phyloP scores from a whole-genome alignment of 345 rosid genomes.

The Syzygium aromaticum region DNA sequence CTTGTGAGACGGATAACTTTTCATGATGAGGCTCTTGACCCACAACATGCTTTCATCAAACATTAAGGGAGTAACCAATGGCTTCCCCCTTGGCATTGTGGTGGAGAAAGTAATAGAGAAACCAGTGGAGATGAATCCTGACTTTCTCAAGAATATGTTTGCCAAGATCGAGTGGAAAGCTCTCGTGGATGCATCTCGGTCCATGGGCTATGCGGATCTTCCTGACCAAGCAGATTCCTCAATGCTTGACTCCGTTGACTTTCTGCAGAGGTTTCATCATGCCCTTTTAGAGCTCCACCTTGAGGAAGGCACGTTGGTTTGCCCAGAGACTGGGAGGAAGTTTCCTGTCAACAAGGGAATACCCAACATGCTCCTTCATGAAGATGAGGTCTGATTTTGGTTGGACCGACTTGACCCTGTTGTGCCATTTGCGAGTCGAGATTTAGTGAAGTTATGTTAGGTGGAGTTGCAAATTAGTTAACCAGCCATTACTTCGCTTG shows the following conservation, averaged over 20 bases:
- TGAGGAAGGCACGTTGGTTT: slow-evolving; percentile 85
- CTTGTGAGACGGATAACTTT: not conserved
- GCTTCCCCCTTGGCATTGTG: slow-evolving; percentile 73
- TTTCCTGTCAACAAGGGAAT: slow-evolving; percentile 47
- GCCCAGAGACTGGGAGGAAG: slow-evolving; percentile 64
- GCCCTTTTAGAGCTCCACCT: slow-evolving; percentile 82
- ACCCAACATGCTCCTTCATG: slow-evolving; percentile 96
- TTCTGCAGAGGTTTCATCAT: slow-evolving; percentile 67
- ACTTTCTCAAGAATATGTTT: slow-evolving; percentile 63
- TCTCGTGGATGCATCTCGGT: slow-evolving; percentile 48
- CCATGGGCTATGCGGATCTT: slow-evolving; percentile 62
- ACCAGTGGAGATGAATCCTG: slow-evolving; percentile 64
- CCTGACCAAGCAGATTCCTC: slow-evolving; percentile 48
- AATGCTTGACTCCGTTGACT: slow-evolving; percentile 57
- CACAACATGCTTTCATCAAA: slow-evolving; percentile 91
- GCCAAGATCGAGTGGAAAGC: slow-evolving; percentile 81
- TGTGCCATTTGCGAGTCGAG: not conserved
- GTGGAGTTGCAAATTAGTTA: not conserved
- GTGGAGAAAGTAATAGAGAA: slow-evolving; percentile 52
- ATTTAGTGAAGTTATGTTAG: not conserved
- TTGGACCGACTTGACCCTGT: not conserved
- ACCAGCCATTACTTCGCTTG: not conserved
- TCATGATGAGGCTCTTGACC: slow-evolving; percentile 59
- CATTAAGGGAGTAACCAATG: slow-evolving; percentile 77
- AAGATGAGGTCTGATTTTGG: slow-evolving; percentile 66